Evolutionary conservation across 805 yeast genomes (phyloP).

Genomic region (Lipomyces yamadae): DNA sequence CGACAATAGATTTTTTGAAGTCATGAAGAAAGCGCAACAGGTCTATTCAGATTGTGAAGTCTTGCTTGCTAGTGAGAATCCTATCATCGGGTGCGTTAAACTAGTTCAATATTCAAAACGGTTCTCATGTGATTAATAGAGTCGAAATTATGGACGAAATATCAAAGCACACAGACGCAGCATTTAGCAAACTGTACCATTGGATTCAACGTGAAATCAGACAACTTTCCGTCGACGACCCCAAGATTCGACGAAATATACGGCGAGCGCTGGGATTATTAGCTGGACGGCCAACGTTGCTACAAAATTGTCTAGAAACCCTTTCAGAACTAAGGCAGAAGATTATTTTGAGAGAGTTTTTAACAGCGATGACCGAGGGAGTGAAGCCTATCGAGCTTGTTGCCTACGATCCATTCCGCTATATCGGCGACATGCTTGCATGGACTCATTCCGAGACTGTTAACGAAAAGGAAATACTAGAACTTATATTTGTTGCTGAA

Average conservation of each 20-base stretch:
- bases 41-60: constrained; percentile 72
- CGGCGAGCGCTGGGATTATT: constrained; percentile 41
- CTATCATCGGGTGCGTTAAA: constrained; percentile 39
- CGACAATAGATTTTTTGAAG: constrained; percentile 61
- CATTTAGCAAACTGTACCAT: constrained; percentile 59
- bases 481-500: constrained; percentile 59
- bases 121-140: constrained; percentile 12
- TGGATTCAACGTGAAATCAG: constrained; percentile 46
- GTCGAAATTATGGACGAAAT: constrained; percentile 64
- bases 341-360: constrained; percentile 67
- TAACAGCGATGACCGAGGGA: constrained; percentile 47
- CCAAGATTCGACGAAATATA: constrained; percentile 36
- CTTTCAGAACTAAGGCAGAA: constrained; percentile 75
- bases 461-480: constrained; percentile 80
- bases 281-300: constrained; percentile 49
- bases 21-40: constrained; percentile 62
- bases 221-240: constrained; percentile 34
- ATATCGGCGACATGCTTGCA: constrained; percentile 85
- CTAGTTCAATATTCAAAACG: constrained; percentile 22
- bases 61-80: constrained; percentile 68
- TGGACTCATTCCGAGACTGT: constrained; percentile 84
- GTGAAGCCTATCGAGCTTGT: constrained; percentile 61
- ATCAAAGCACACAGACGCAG: constrained; percentile 56
- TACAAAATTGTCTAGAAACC: constrained; percentile 63
- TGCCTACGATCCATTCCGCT: constrained; percentile 80